These are phyloP conservation scores for Helianthus tuberosus DNA, from an alignment of 129 eudicot species.

Conservation along the genomic window DNA sequence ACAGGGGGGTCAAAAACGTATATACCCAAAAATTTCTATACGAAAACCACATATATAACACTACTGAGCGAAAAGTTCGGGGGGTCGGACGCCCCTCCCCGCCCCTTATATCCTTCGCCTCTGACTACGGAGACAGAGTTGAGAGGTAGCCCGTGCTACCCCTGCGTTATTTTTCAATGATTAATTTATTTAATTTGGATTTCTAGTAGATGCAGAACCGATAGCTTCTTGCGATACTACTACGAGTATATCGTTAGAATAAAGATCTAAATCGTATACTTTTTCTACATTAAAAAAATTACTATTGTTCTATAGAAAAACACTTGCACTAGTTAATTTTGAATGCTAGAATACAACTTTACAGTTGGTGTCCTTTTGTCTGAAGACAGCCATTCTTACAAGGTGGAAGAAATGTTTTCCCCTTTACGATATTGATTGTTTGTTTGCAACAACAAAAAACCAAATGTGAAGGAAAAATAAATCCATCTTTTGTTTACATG, in stretches of 20 bases:
- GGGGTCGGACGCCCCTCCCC: too few species aligned
- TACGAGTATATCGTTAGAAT: not conserved
- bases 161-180: too few species aligned
- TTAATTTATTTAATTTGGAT: not conserved
- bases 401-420: not conserved
- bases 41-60: too few species aligned
- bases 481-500: constrained; percentile 10
- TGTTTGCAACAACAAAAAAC: constrained; percentile 3
- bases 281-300: not conserved
- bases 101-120: too few species aligned
- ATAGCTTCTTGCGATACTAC: not conserved
- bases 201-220: not conserved
- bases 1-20: too few species aligned
- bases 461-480: not conserved
- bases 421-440: not conserved
- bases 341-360: not conserved
- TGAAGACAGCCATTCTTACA: constrained; percentile 16
- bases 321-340: not conserved
- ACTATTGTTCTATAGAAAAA: not conserved
- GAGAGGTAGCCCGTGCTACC: too few species aligned
- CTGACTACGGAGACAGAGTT: too few species aligned
- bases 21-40: too few species aligned
- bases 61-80: too few species aligned
- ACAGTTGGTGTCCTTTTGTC: not conserved
- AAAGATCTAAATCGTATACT: not conserved